Conservation (phyloP, 1,284 basidiomycete species). For the Ustanciosporium gigantosporum region DNA sequence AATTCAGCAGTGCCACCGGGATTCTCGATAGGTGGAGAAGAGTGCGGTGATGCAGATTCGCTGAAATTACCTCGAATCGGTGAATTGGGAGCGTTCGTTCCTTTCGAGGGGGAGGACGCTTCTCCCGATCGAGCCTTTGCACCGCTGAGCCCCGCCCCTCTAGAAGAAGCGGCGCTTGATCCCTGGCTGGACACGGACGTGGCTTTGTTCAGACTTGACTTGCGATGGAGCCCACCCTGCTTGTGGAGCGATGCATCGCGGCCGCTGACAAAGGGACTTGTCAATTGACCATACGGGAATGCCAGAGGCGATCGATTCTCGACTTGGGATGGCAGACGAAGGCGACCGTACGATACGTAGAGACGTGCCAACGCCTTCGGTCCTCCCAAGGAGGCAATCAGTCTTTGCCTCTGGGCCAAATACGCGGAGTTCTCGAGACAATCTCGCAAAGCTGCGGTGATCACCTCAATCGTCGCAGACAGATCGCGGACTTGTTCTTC, state of each 20-base stretch:
- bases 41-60: constrained; percentile 13
- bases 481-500: not conserved
- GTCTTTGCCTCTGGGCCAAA: constrained; percentile 31
- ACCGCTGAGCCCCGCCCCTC: not conserved
- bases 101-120: constrained; percentile 9
- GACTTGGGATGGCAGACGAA: constrained; percentile 30
- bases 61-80: constrained; percentile 13
- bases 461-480: constrained; percentile 6
- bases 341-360: constrained; percentile 41
- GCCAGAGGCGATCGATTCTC: constrained; percentile 28
- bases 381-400: constrained; percentile 46
- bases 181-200: constrained; percentile 26
- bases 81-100: constrained; percentile 14
- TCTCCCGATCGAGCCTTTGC: not conserved
- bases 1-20: constrained; percentile 6
- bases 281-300: constrained; percentile 41
- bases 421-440: constrained; percentile 16
- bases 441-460: constrained; percentile 5
- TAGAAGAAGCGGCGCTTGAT: constrained; percentile 9
- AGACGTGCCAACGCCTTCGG: constrained; percentile 40
- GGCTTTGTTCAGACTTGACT: constrained; percentile 2
- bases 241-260: constrained; percentile 3
- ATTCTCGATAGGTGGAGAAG: constrained; percentile 1
- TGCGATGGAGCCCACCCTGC: constrained; percentile 1
- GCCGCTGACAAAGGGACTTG: constrained; percentile 27